Conservation (phyloP, 352 stramenopile species). For the Phytophthora aleatoria region DNA sequence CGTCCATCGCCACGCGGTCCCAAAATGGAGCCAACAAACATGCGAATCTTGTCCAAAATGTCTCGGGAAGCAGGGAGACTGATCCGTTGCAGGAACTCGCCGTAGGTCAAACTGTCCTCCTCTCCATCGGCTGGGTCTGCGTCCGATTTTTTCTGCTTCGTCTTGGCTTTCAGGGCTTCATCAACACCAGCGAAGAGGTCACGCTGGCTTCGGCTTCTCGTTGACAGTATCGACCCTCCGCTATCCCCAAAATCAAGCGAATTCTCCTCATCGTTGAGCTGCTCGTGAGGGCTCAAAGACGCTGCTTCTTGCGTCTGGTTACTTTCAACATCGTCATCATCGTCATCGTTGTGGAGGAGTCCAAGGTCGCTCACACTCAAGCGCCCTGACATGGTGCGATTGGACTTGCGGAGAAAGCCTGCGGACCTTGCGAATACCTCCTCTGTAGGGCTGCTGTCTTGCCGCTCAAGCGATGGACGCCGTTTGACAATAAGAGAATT, state of each 20-base stretch:
- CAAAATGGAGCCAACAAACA: conserved; percentile 80
- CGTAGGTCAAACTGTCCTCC: conserved; percentile 67
- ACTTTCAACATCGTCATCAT: conserved; percentile 17
- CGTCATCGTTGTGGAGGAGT: conserved; percentile 52
- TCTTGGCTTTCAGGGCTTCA: conserved; percentile 33
- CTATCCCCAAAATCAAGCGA: conserved; percentile 16
- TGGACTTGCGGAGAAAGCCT: conserved; percentile 67
- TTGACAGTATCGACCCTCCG: conserved; percentile 12
- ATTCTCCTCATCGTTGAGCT: conserved; percentile 12
- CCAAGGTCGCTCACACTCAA: conserved; percentile 83
- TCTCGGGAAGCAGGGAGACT: conserved; percentile 74
- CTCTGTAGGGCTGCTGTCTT: conserved; percentile 60
- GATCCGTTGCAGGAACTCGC: conserved; percentile 77
- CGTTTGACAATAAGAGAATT: conserved; percentile 29
- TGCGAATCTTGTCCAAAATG: conserved; percentile 72
- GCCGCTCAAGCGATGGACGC: conserved; percentile 49
- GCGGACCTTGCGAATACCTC: conserved; percentile 68
- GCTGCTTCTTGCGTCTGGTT: conserved; percentile 25
- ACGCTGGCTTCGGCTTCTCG: conserved; percentile 48
- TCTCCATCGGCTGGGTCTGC: conserved; percentile 29
- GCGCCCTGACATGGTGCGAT: conserved; percentile 57
- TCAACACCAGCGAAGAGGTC: conserved; percentile 71
- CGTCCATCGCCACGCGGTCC: conserved; percentile 76
- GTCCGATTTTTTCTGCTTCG: conserved; percentile 24
- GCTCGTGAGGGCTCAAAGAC: not conserved